Percentiles rank a stretch among this genome's conserved stretches.
phyloP scores from a whole-genome alignment of 1,284 basidiomycete species.

The Cryptococcus sp. region DNA sequence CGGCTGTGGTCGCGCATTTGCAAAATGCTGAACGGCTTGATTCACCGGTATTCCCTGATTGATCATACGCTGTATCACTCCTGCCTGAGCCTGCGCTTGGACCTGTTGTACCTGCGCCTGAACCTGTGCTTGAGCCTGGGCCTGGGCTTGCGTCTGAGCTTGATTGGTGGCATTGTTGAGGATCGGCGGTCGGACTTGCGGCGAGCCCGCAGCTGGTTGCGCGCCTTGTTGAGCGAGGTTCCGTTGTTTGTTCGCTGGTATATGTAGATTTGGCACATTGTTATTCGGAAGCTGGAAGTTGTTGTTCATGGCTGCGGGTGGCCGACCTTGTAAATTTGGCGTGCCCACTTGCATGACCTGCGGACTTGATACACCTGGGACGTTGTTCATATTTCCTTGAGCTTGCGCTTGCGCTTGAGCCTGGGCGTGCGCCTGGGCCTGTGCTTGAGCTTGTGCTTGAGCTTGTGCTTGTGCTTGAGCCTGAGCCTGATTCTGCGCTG shows the following conservation, averaged over 20 bases:
- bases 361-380: conserved; percentile 8
- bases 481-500: conserved; percentile 44
- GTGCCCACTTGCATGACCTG: conserved; percentile 11
- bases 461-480: conserved; percentile 13
- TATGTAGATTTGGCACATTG: conserved; percentile 36
- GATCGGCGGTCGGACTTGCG: conserved; percentile 24
- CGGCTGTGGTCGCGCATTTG: conserved; percentile 7
- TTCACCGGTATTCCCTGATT: conserved; percentile 39
- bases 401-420: conserved; percentile 8
- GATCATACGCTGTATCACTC: conserved; percentile 35
- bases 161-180: not conserved
- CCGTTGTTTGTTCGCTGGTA: conserved; percentile 41
- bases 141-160: not conserved
- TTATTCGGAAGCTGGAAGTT: conserved; percentile 20
- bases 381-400: not conserved
- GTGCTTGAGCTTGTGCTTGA: conserved; percentile 4
- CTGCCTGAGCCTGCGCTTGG: conserved; percentile 10
- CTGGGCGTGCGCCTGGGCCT: not conserved
- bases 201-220: conserved; percentile 13
- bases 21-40: conserved; percentile 11
- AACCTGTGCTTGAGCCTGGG: not conserved
- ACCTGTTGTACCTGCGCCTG: conserved; percentile 1
- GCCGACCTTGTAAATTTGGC: conserved; percentile 10
- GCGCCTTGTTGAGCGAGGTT: conserved; percentile 19
- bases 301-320: not conserved